These are phyloP conservation scores for Pseudogymnoascus sp. DNA, from an alignment of 2,329 filamentous ascomycete species.

Conservation along the genomic window DNA sequence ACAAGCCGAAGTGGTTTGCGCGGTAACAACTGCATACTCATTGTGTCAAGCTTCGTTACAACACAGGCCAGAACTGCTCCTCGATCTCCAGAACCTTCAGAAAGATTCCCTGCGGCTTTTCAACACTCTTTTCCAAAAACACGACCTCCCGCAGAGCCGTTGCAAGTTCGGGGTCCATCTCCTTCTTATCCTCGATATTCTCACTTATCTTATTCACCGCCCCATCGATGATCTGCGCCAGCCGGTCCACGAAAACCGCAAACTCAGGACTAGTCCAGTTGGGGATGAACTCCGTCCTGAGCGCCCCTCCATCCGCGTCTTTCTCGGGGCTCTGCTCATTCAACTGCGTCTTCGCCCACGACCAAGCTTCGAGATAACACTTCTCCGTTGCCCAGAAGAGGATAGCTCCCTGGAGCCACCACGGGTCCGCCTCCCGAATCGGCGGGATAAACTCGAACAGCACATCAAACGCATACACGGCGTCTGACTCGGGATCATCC, in stretches of 20 bases:
- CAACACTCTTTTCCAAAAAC: conserved; percentile 29
- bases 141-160: conserved; percentile 34
- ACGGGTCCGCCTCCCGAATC: not conserved
- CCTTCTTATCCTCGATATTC: conserved; percentile 26
- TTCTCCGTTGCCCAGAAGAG: conserved; percentile 73
- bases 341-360: conserved; percentile 33
- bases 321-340: conserved; percentile 28
- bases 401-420: conserved; percentile 55
- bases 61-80: conserved; percentile 49
- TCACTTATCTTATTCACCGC: conserved; percentile 33
- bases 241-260: conserved; percentile 46
- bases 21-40: not conserved
- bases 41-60: conserved; percentile 14
- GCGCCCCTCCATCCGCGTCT: conserved; percentile 56
- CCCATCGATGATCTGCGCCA: conserved; percentile 48
- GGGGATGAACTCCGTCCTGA: conserved; percentile 56
- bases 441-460: conserved; percentile 47
- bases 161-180: conserved; percentile 26
- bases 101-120: not conserved
- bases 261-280: conserved; percentile 62
- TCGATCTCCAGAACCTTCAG: conserved; percentile 47
- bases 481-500: conserved; percentile 26
- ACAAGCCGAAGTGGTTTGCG: not conserved
- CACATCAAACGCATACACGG: conserved; percentile 31
- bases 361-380: conserved; percentile 54